Percentiles rank a stretch among this genome's conserved stretches.
These are phyloP conservation scores for Immersiella caudata DNA, from an alignment of 495 filamentous ascomycete genomes.

Conservation along the genomic window DNA sequence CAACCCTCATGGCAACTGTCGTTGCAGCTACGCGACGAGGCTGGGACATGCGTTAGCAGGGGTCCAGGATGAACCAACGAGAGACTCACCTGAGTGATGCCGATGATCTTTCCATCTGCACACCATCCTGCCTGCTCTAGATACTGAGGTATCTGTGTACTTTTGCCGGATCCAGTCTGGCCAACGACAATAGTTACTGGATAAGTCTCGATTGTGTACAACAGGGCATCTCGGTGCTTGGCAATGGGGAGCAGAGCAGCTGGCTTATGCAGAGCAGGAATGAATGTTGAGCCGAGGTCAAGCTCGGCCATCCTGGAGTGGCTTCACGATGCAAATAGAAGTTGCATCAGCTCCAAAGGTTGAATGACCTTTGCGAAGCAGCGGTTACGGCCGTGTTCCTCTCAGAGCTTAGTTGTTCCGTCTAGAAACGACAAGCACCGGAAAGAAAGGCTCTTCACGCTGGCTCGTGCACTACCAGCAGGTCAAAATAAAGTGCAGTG, in stretches of 20 bases:
- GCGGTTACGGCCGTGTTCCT: not conserved
- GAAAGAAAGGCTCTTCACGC: not conserved
- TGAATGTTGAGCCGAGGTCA: slow-evolving; percentile 66
- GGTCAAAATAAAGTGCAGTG: too few species aligned
- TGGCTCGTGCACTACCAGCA: not conserved
- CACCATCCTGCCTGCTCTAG: slow-evolving; percentile 91
- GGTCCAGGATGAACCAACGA: not conserved
- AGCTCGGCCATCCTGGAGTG: slow-evolving; percentile 52
- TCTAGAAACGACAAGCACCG: not conserved
- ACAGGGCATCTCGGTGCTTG: slow-evolving; percentile 69
- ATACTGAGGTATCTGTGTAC: slow-evolving; percentile 86
- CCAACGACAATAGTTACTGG: slow-evolving; percentile 85
- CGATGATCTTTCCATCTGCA: slow-evolving; percentile 75
- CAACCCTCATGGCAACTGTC: slow-evolving; percentile 86
- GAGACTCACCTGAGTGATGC: slow-evolving; percentile 79
- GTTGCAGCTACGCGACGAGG: slow-evolving; percentile 92
- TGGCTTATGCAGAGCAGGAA: slow-evolving; percentile 77
- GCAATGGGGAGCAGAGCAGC: slow-evolving; percentile 76
- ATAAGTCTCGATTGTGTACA: slow-evolving; percentile 75
- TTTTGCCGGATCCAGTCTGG: slow-evolving; percentile 90
- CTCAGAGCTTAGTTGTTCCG: not conserved
- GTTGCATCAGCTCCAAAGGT: not conserved
- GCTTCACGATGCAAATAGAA: not conserved
- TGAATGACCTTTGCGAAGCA: not conserved
- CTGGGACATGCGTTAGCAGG: slow-evolving; percentile 47